Evolutionary conservation across 1,139 yeast species (phyloP).

Genomic region (Candida glucosophila): DNA sequence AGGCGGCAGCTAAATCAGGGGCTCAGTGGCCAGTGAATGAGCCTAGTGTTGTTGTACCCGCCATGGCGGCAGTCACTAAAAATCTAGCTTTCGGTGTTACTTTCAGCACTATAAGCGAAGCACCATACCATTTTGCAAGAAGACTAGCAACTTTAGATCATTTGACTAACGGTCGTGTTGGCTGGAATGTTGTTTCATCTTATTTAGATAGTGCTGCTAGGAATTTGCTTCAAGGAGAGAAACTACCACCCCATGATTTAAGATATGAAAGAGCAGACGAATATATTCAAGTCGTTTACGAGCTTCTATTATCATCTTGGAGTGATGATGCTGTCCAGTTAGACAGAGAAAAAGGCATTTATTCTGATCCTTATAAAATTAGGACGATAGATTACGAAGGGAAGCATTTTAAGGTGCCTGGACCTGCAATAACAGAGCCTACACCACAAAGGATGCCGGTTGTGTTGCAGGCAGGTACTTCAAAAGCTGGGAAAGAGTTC

Average conservation of each 20-base stretch:
- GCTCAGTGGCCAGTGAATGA: slow-evolving; percentile 38
- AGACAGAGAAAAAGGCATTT: slow-evolving; percentile 23
- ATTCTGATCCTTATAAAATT: slow-evolving; percentile 12
- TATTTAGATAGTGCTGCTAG: slow-evolving; percentile 33
- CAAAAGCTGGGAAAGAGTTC: slow-evolving; percentile 31
- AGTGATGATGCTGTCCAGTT: slow-evolving; percentile 35
- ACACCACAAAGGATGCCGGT: slow-evolving; percentile 39
- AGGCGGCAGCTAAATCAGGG: slow-evolving; percentile 29
- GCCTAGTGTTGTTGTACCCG: slow-evolving; percentile 32
- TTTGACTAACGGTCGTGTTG: slow-evolving; percentile 37
- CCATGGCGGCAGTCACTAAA: slow-evolving; percentile 34
- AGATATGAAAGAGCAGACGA: slow-evolving; percentile 36
- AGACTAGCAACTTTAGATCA: slow-evolving; percentile 35
- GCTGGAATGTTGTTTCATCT: slow-evolving; percentile 37
- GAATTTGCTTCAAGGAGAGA: slow-evolving; percentile 24
- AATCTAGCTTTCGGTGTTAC: slow-evolving; percentile 34
- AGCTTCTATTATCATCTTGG: slow-evolving; percentile 34
- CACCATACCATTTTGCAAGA: slow-evolving; percentile 37
- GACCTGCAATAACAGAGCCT: slow-evolving; percentile 35
- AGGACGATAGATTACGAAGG: slow-evolving; percentile 24
- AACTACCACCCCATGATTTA: slow-evolving; percentile 28
- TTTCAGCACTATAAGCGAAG: slow-evolving; percentile 36
- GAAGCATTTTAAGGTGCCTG: slow-evolving; percentile 33
- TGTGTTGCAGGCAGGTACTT: slow-evolving; percentile 40
- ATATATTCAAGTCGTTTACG: slow-evolving; percentile 31